Evolutionary conservation across 495 filamentous ascomycete species (phyloP).

Genomic region (Aspergillus conjunctus): DNA sequence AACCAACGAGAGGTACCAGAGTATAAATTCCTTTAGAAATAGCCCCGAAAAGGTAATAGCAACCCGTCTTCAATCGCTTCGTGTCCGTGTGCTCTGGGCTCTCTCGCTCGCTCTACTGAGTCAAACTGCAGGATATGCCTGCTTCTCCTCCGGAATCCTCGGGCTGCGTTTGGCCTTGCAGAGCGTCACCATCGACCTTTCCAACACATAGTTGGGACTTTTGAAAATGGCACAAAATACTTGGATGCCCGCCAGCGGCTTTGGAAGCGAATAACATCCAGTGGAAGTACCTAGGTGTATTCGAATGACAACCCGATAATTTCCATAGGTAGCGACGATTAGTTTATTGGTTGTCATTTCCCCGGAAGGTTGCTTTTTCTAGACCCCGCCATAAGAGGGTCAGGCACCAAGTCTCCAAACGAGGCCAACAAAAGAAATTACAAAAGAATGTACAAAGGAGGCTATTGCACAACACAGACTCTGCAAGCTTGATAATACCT

Average conservation of each 20-base stretch:
- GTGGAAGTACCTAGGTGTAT: not conserved
- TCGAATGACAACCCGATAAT: not conserved
- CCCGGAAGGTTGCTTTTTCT: conserved; percentile 7
- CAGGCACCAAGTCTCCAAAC: not conserved
- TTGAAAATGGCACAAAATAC: not conserved
- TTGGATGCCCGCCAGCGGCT: not conserved
- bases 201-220: not conserved
- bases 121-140: not conserved
- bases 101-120: not conserved
- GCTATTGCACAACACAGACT: conserved; percentile 13
- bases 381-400: not conserved
- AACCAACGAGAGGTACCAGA: not conserved
- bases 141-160: not conserved
- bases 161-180: conserved; percentile 1
- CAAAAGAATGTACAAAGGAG: conserved; percentile 1
- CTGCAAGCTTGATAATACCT: not conserved
- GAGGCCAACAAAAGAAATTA: conserved; percentile 10
- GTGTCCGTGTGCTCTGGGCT: not conserved
- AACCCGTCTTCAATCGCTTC: not conserved
- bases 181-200: not conserved
- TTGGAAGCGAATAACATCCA: no score
- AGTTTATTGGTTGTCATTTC: not conserved
- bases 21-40: not conserved
- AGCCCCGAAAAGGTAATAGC: not conserved
- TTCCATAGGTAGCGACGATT: not conserved